Conservation (phyloP, 2,329 filamentous ascomycete genomes). For the Calonectria pauciramosa region DNA sequence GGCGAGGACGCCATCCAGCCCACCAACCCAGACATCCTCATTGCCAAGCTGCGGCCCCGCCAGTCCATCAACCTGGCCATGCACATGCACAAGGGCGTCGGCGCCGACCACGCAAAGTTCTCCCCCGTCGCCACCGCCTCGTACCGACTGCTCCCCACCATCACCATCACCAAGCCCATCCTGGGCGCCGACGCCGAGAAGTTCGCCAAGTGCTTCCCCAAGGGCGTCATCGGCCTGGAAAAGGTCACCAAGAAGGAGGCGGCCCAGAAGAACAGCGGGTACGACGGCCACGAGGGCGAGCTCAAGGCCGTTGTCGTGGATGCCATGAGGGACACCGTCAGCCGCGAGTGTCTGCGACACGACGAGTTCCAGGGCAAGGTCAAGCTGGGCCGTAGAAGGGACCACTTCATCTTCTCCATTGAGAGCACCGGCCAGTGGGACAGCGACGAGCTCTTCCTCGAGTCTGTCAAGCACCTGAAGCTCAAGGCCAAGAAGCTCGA, state of each 20-base stretch:
- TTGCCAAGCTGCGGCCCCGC: conserved; percentile 92
- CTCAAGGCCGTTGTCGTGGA: conserved; percentile 89
- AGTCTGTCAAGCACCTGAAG: conserved; percentile 88
- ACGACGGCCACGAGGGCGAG: conserved; percentile 83
- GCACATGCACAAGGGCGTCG: conserved; percentile 96
- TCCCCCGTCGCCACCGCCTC: conserved; percentile 95
- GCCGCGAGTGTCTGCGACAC: conserved; percentile 91
- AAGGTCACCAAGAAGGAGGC: conserved; percentile 78
- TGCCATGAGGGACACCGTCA: conserved; percentile 95
- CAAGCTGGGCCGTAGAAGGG: conserved; percentile 87
- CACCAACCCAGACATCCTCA: conserved; percentile 91
- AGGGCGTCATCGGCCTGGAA: conserved; percentile 87
- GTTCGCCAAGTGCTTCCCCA: conserved; percentile 90
- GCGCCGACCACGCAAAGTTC: conserved; percentile 96
- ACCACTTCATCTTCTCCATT: conserved; percentile 97
- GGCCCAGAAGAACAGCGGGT: conserved; percentile 69
- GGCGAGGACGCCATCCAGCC: conserved; percentile 78
- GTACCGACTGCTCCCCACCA: conserved; percentile 91
- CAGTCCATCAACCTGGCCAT: conserved; percentile 89
- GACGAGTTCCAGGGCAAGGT: conserved; percentile 96
- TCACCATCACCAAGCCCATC: conserved; percentile 87
- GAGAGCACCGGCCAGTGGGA: conserved; percentile 97
- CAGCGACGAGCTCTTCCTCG: conserved; percentile 93
- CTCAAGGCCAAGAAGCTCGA: conserved; percentile 83
- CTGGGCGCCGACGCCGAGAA: conserved; percentile 88